Percentiles rank a stretch among this genome's conserved stretches.
Evolutionary conservation across 495 filamentous ascomycete genomes (phyloP).

Genomic region (Evernia prunastri): DNA sequence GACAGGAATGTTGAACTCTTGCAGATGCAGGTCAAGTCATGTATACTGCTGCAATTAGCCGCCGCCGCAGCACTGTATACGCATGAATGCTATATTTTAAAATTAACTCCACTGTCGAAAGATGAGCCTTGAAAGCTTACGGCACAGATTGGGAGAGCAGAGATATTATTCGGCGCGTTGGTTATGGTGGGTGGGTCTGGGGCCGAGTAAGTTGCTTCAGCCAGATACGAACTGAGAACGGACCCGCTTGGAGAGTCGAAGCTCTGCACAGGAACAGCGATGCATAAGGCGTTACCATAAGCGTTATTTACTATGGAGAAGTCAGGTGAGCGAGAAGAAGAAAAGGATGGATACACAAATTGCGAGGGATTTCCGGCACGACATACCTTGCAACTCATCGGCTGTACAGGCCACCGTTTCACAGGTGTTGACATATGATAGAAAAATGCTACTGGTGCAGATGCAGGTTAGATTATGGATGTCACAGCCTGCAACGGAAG

Average conservation of each 20-base stretch:
- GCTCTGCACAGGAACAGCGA: background rate
- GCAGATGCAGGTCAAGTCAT: slow-evolving; percentile 1
- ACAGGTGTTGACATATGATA: background rate
- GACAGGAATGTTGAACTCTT: background rate
- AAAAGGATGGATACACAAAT: no score
- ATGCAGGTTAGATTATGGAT: background rate
- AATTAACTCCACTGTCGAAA: no score
- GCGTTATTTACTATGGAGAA: background rate
- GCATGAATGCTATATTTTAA: background rate
- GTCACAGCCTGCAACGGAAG: background rate
- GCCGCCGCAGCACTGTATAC: background rate
- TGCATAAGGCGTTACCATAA: background rate
- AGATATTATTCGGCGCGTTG: background rate
- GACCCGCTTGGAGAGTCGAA: background rate
- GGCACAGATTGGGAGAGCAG: background rate
- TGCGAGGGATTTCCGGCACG: no score
- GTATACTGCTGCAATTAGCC: background rate
- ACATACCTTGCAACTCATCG: background rate
- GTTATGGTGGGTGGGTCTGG: background rate
- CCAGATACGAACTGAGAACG: background rate
- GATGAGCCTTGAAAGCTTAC: background rate
- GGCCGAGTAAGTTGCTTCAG: background rate
- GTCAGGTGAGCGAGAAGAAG: background rate
- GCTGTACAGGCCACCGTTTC: background rate
- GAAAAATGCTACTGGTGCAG: background rate